phyloP scores from a whole-genome alignment of 139 green algal genomes.

The Chlamydomonas incerta region DNA sequence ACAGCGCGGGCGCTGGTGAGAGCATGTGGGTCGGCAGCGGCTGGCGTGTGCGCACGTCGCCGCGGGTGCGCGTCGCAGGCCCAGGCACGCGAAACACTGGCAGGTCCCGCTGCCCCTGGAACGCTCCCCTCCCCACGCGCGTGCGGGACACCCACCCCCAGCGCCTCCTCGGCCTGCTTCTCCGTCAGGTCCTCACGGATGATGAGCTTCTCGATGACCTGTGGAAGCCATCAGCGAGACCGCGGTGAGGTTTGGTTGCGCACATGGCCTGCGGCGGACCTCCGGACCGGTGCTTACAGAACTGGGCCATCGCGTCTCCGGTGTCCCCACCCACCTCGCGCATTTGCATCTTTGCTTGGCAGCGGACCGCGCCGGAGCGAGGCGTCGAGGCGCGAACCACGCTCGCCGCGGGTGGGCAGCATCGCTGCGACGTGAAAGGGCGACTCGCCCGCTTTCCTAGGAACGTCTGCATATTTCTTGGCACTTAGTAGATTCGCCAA shows the following conservation, averaged over 20 bases:
- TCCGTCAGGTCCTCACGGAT: slow-evolving; percentile 73
- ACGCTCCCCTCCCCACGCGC: too few species aligned
- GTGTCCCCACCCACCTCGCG: slow-evolving; percentile 21
- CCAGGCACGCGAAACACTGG: too few species aligned
- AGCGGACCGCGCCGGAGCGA: neutral
- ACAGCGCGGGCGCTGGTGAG: too few species aligned
- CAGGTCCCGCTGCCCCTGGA: neutral
- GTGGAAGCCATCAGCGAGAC: too few species aligned
- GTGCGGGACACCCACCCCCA: slow-evolving; percentile 56
- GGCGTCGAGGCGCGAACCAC: neutral
- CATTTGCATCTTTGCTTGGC: slow-evolving; percentile 45
- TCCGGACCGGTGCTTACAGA: too few species aligned
- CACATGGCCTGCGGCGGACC: too few species aligned
- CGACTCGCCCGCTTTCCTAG: neutral
- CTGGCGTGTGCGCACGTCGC: too few species aligned
- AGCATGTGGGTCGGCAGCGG: too few species aligned
- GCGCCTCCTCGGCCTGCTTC: slow-evolving; percentile 66
- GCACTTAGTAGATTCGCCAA: too few species aligned
- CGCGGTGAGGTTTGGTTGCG: too few species aligned
- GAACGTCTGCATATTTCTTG: slow-evolving; percentile 8
- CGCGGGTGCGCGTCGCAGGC: too few species aligned
- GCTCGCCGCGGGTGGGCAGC: neutral
- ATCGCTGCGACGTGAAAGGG: slow-evolving; percentile 29
- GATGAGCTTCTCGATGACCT: slow-evolving; percentile 85
- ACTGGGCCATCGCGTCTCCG: too few species aligned